phyloP scores from a whole-genome alignment of 495 filamentous ascomycete species.

The Penicillium cosmopolitanum region DNA sequence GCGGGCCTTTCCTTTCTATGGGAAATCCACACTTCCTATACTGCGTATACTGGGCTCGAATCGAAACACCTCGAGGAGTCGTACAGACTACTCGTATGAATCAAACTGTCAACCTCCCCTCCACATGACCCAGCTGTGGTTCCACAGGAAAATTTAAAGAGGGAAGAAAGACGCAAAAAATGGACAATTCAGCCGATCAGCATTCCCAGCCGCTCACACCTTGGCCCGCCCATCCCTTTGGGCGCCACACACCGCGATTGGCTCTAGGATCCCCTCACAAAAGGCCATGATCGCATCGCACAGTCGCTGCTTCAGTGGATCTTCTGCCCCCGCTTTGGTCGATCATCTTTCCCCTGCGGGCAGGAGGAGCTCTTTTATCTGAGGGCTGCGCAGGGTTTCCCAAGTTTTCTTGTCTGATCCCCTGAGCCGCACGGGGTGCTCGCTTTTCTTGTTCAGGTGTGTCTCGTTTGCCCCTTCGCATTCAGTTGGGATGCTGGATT shows the following conservation, averaged over 20 bases:
- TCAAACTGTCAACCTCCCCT: background rate
- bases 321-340: constrained; percentile 8
- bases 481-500: background rate
- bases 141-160: background rate
- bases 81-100: background rate
- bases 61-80: background rate
- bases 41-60: background rate
- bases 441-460: background rate
- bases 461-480: background rate
- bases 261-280: constrained; percentile 3
- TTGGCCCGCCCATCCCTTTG: constrained; percentile 25
- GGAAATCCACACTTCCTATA: background rate
- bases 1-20: background rate
- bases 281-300: constrained; percentile 11
- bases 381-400: constrained; percentile 1
- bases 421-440: constrained; percentile 5
- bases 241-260: constrained; percentile 17
- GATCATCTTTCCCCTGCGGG: constrained; percentile 11
- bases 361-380: constrained; percentile 1
- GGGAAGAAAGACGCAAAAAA: background rate
- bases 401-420: background rate
- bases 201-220: constrained; percentile 25
- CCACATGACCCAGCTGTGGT: constrained; percentile 2
- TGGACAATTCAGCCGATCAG: constrained; percentile 29
- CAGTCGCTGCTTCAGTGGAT: constrained; percentile 12